Base-by-base conservation (phyloP, 148 eudicot genomes). In the Rhododendron kiyosumense region DNA sequence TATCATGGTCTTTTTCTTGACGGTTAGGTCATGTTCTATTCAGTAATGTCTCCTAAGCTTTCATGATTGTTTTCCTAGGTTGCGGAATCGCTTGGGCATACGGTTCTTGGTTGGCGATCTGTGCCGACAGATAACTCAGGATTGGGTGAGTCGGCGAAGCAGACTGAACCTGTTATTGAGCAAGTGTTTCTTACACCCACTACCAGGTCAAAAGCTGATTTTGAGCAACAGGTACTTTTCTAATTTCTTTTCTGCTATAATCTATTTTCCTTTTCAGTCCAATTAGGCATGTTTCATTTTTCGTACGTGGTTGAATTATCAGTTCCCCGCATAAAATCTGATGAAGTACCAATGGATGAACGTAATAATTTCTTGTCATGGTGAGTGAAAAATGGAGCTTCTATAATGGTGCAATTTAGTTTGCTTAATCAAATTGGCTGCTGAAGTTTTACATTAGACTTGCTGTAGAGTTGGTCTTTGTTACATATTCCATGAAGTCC, bases 131-230 rank as follows among this genome's bases (percentile, higher is more conserved):
- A 97, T 88, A 97, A 95, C 91, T 93, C 98, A 14, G 97, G 97
- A 76, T 84, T 97, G 91, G 99, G 99, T 1, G 88, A 92, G 69
- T 93, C 99, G 88, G 98, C 99, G 61, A 71, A 94, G 91, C 92
- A 91, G 90, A 97, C 99, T 30, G 99, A 97, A 85, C 99, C 99
- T 14, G 94, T 94, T 36, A 92, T 95, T 36, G 99, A 97, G 85
- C 99, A 97, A 90, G 99, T 97, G 86, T 97, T 97, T 91, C 97
- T 97, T 84, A 94, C 99, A 45, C 91, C 96, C n/a, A 89, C 96
- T 32, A 84, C 94, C 69, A 89, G 92, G 84, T 94, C 99, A 59
- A 93, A 94, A 90, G 96, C 92, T 5, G 96, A 94, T 87, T 88
- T 97, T 85, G 99, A 97, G 90, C 96, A 93, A 80, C 99, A 97